Evolutionary conservation across 352 stramenopile genomes (phyloP).

Genomic region (Elongisporangium prolatum): DNA sequence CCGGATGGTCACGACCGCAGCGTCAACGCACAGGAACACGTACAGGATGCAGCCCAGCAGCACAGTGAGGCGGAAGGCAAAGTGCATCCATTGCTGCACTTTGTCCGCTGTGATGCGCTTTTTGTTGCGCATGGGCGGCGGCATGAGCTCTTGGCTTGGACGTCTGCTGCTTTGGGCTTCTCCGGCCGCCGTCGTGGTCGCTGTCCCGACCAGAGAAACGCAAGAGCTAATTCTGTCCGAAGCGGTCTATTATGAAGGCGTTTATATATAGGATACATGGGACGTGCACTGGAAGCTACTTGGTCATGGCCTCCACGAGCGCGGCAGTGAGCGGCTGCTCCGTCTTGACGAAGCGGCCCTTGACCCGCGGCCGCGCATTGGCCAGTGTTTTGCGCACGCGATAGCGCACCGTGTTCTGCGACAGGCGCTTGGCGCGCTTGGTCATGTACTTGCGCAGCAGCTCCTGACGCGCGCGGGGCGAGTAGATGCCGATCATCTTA

Average conservation of each 20-base stretch:
- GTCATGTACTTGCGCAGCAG: conserved; percentile 77
- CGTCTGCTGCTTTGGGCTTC: not conserved
- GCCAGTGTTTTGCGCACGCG: conserved; percentile 77
- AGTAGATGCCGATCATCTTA: conserved; percentile 73
- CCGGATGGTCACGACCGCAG: not conserved
- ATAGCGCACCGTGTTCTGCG: conserved; percentile 74
- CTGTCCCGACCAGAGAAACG: not conserved
- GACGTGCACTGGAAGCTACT: not conserved
- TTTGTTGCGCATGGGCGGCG: not conserved
- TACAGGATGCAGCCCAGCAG: not conserved
- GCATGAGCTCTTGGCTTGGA: not conserved
- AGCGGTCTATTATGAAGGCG: not conserved
- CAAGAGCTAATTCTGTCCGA: not conserved
- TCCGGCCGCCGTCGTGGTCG: too few relatives aligned
- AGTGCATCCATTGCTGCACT: not conserved
- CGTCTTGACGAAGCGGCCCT: conserved; percentile 83
- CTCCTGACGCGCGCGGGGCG: conserved; percentile 50
- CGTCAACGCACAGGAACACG: not conserved
- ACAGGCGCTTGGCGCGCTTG: conserved; percentile 68
- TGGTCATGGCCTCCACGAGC: conserved; percentile 30
- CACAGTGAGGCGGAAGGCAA: not conserved
- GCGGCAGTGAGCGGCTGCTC: conserved; percentile 70
- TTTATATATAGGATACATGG: conserved; percentile 1
- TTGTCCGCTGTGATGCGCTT: not conserved
- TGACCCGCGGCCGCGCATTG: conserved; percentile 70